Percentiles rank a stretch among this genome's conserved stretches.
phyloP scores from a whole-genome alignment of 2,329 filamentous ascomycete genomes.

The Sclerotinia nivalis region DNA sequence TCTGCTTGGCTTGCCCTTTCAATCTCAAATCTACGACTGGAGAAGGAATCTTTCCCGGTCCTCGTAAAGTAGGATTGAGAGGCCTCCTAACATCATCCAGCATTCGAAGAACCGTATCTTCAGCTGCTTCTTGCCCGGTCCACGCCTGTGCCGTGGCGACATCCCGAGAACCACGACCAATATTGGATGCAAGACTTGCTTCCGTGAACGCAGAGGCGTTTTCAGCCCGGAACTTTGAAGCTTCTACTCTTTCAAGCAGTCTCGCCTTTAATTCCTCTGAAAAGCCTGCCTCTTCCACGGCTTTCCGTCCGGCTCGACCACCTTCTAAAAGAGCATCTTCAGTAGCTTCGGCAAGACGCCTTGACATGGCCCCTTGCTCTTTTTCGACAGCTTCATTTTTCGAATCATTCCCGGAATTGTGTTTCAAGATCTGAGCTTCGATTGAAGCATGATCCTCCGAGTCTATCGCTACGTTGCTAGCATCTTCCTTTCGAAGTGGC shows the following conservation, averaged over 20 bases:
- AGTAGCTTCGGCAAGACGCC: conserved; percentile 61
- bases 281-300: conserved; percentile 63
- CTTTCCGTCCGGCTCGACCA: conserved; percentile 58
- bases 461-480: conserved; percentile 26
- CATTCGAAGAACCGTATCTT: conserved; percentile 83
- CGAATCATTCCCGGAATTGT: conserved; percentile 12
- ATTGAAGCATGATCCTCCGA: conserved; percentile 24
- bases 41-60: conserved; percentile 47
- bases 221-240: conserved; percentile 54
- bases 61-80: conserved; percentile 53
- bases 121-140: conserved; percentile 72
- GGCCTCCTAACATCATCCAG: conserved; percentile 76
- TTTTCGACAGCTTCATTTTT: conserved; percentile 1
- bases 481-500: conserved; percentile 33
- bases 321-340: conserved; percentile 62
- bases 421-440: conserved; percentile 26
- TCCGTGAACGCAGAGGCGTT: conserved; percentile 52
- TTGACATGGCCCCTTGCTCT: conserved; percentile 48
- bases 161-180: conserved; percentile 67
- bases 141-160: conserved; percentile 70
- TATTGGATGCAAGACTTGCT: conserved; percentile 53
- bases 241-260: conserved; percentile 57
- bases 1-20: conserved; percentile 44
- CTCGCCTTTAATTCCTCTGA: conserved; percentile 61
- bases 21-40: conserved; percentile 56